Evolutionary conservation across 164 flowering plant genomes (phyloP).

Genomic region (Amborella trichopoda): DNA sequence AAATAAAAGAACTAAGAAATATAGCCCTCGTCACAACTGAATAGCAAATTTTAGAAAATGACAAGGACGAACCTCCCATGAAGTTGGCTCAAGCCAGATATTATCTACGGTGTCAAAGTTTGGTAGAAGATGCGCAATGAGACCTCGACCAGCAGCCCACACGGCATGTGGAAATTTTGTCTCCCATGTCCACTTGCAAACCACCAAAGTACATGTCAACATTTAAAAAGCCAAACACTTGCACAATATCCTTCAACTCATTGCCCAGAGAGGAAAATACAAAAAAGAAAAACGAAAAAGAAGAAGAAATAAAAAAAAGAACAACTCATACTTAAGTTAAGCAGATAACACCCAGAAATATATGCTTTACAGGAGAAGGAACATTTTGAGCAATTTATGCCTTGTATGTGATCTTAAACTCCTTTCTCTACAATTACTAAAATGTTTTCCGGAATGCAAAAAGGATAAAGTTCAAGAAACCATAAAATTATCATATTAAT

Average conservation of each 20-base stretch:
- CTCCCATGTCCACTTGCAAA: constrained; percentile 76
- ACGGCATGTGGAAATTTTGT: constrained; percentile 91
- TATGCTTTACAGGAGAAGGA: too few species aligned
- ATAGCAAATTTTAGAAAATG: not conserved
- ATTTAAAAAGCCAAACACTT: not conserved
- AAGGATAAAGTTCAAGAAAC: too few species aligned
- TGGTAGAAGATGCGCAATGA: constrained; percentile 72
- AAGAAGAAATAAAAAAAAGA: too few species aligned
- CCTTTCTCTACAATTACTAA: too few species aligned
- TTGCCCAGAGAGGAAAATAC: too few species aligned
- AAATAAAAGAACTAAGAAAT: not conserved
- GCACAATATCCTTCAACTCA: not conserved
- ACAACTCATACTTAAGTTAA: too few species aligned
- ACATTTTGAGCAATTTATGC: too few species aligned
- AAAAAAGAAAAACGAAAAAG: not conserved
- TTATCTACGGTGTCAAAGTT: constrained; percentile 83
- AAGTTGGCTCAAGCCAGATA: constrained; percentile 85
- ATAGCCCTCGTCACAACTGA: not conserved
- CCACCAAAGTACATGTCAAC: constrained; percentile 2
- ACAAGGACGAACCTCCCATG: constrained; percentile 72
- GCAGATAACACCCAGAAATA: too few species aligned
- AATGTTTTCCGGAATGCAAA: too few species aligned
- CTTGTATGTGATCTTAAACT: too few species aligned
- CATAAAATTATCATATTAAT: too few species aligned
- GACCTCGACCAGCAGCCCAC: constrained; percentile 99